Base-by-base conservation (phyloP, 2,329 filamentous ascomycete genomes). In the Calycina herbarum region DNA sequence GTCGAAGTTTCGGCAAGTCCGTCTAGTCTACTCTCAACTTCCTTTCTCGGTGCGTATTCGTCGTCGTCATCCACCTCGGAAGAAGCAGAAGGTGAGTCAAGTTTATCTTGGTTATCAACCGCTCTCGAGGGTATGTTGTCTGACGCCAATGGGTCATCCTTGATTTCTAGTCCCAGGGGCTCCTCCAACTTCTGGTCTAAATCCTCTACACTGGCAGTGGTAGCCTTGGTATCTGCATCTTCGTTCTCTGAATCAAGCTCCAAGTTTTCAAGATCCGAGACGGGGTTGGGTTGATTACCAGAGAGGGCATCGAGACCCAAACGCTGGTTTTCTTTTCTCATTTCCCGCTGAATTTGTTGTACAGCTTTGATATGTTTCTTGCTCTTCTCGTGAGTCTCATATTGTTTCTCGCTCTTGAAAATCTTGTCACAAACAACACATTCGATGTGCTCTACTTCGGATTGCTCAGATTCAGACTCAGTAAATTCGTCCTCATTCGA, bases 291-390 rank as follows among this genome's bases (percentile, higher is more conserved):
- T 11, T 61, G 27, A 13, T 6, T 31, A 51, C 57, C 63, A 45
- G 54, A 58, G 15, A 65, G 68, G 1, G 72, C 68, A 61, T 79
- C 76, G 3, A 89, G 74, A 54, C 85, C 78, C 8, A 93, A 77
- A 59, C 87, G 82, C 58, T 82, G 81, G 72, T 94, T 90, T 73
- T 99, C 91, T 71, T 89, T 88, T 71, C 84, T 86, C 93, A 99
- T 96, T 76, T 95, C 89, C 73, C 86, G 85, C 73, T 87, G 88
- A 48, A 99, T 79, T 67, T 93, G 86, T 70, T 94, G 89, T 6
- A 97, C 84, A 2, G 93, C 90, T 76, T 97, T 98, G 67, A 89
- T 79, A 74, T 99, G 95, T 78, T 98, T 99, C 77, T 97, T 99
- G 82, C 94, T 98, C 79, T 90, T 93, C 79, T 97, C 94, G 73